Evolutionary conservation across 495 filamentous ascomycete species (phyloP), one percentile per base, ranked within the genome.

Genomic region (Aspergillus sclerotioniger): DNA sequence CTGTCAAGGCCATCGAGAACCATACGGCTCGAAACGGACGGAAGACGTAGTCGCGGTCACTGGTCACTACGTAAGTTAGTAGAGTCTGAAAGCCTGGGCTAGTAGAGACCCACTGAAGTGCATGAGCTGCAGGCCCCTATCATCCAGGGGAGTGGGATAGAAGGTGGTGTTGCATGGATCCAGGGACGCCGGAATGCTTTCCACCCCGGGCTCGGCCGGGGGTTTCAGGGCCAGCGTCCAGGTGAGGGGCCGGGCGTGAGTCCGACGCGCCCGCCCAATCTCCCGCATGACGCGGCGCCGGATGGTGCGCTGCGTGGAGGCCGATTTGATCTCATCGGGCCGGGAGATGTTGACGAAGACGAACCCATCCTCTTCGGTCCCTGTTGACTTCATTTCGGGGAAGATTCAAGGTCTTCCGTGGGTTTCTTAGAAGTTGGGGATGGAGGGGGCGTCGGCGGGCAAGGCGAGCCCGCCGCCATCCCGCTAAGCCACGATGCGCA

Each of bases 1-100:
- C 66, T 0, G 37, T 44, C 58, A 68, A 21, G 20, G 63, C 60
- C 63, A 68, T 61, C 6, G 58, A 53, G 51, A 68, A 62, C 66
- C 66, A 68, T 47, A 65, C 54, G 10, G 51, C 51, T 16, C 63
- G 63, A 49, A 68, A 64, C 6, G 66, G 63, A 4, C 66, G 63
- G 54, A 59, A 66, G 12, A 56, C 54, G 37, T 61, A 62, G 15
- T 63, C 66, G 15, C 55, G 51, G 21, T 68, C 66, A 12, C 57
- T 43, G 20, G 53, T 61, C 66, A 68, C 66, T 68, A 46, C 5
- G 6, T 15, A 8, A 6, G 4, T 51, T 21, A 49, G 8, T 51
- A 7, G 1, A 44, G 10, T 10, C 21, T 29, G 3, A 25, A 16
- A 1, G 8, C 6, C 1, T 3, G 12, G 47, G 13, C 9, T 16